Percentiles rank a stretch among this genome's conserved stretches.
Conservation (phyloP, 164 flowering plant genomes). For the Magnolia officinalis region DNA sequence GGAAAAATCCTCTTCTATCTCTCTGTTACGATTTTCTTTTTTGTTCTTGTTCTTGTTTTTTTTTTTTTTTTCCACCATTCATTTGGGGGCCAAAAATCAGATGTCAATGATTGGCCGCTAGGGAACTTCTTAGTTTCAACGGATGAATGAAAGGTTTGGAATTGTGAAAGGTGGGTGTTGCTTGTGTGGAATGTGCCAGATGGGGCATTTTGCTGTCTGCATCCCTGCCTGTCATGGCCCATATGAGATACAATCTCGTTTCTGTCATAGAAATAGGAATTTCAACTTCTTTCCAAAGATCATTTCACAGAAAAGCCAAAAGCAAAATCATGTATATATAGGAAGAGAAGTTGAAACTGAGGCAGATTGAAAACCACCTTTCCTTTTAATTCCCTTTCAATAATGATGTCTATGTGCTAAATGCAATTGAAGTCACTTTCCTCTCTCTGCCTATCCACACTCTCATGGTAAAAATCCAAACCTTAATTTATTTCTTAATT, state of each 20-base stretch:
- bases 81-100: too few relatives aligned
- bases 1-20: too few relatives aligned
- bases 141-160: too few relatives aligned
- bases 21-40: too few relatives aligned
- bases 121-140: too few relatives aligned
- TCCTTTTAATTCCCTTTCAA: slow-evolving; percentile 37
- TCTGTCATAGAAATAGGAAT: slow-evolving; percentile 19
- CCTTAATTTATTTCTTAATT: too few relatives aligned
- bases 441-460: slow-evolving; percentile 14
- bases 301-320: slow-evolving; percentile 32
- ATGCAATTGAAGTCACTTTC: slow-evolving; percentile 27
- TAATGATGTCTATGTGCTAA: slow-evolving; percentile 36
- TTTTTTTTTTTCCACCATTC: too few relatives aligned
- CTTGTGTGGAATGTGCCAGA: too few relatives aligned
- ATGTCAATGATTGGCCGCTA: too few relatives aligned
- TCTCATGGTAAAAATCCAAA: slow-evolving; percentile 14
- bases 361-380: slow-evolving; percentile 23
- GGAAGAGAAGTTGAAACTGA: slow-evolving; percentile 26
- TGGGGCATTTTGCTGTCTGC: slow-evolving; percentile 24
- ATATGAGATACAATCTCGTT: slow-evolving; percentile 21
- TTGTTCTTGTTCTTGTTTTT: too few relatives aligned
- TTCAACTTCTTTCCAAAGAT: slow-evolving; percentile 37
- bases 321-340: slow-evolving; percentile 28
- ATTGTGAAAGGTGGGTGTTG: too few relatives aligned
- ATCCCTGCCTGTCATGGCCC: slow-evolving; percentile 36